Conservation (phyloP, 352 stramenopile genomes). For the Globisporangium cederbergense region DNA sequence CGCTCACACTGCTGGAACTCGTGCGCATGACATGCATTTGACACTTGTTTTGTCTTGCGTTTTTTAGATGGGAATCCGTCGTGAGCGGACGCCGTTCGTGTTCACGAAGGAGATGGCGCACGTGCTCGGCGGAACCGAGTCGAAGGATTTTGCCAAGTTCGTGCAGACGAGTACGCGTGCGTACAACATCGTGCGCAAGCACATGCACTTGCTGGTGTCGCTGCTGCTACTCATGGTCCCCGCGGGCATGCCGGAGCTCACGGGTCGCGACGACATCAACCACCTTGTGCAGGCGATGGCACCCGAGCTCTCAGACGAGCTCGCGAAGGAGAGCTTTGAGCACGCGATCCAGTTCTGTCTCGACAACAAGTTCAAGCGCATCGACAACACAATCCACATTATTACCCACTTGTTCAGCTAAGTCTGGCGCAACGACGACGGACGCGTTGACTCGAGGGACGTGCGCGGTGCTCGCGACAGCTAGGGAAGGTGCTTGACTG, state of each 20-base stretch:
- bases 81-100: constrained; percentile 84
- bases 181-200: constrained; percentile 77
- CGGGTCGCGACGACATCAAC: constrained; percentile 80
- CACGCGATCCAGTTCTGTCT: constrained; percentile 81
- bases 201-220: constrained; percentile 85
- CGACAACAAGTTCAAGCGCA: constrained; percentile 83
- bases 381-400: constrained; percentile 88
- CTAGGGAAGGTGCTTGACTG: not conserved
- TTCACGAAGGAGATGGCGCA: constrained; percentile 89
- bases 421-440: not conserved
- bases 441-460: constrained; percentile 4
- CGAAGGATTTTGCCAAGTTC: constrained; percentile 71
- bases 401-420: constrained; percentile 51
- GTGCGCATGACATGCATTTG: not conserved
- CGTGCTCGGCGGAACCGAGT: constrained; percentile 74
- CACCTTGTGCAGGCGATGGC: constrained; percentile 76
- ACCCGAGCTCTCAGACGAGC: constrained; percentile 65
- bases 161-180: constrained; percentile 65
- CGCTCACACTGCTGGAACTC: not conserved
- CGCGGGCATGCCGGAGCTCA: constrained; percentile 84
- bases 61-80: constrained; percentile 65
- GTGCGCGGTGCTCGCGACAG: not conserved
- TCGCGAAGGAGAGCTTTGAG: constrained; percentile 63
- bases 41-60: not conserved
- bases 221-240: constrained; percentile 84